Percentiles rank a stretch among this genome's conserved stretches.
phyloP scores from a whole-genome alignment of 306 rosid genomes.

The Dryas drummondii region DNA sequence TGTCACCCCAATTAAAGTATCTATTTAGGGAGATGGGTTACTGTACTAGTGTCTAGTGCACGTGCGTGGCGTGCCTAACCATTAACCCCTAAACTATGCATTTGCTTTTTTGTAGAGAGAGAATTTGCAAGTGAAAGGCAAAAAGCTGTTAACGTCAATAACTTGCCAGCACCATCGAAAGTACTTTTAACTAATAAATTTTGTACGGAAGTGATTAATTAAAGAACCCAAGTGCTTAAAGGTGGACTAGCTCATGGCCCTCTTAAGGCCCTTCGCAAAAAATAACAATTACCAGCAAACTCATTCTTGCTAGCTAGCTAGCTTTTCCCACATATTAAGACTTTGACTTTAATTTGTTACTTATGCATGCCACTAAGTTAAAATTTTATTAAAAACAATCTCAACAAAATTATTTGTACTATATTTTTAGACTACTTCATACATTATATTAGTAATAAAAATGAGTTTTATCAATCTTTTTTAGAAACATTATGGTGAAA shows the following conservation, averaged over 20 bases:
- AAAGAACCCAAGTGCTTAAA: not conserved
- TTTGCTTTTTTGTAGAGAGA: not conserved
- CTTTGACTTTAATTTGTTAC: too few species aligned
- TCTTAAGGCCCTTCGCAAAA: not conserved
- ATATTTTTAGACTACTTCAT: too few species aligned
- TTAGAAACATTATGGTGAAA: too few species aligned
- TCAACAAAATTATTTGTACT: too few species aligned
- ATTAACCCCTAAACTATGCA: not conserved
- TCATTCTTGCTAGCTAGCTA: not conserved
- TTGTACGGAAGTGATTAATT: not conserved
- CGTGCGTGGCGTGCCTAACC: constrained; percentile 9
- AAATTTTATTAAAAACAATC: too few species aligned
- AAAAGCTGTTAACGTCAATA: constrained; percentile 22
- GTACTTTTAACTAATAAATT: not conserved
- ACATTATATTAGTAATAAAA: too few species aligned
- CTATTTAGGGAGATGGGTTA: not conserved
- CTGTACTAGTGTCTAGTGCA: constrained; percentile 5
- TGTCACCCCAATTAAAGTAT: not conserved
- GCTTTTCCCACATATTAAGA: too few species aligned
- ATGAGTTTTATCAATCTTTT: too few species aligned
- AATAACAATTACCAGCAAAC: not conserved
- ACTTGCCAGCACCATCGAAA: constrained; percentile 3
- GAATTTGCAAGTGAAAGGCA: not conserved
- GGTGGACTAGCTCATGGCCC: constrained; percentile 6
- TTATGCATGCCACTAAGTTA: too few species aligned